Evolutionary conservation across 2,329 filamentous ascomycete genomes (phyloP), one percentile per base, ranked within the genome.

Genomic region (Sclerotinia glacialis): DNA sequence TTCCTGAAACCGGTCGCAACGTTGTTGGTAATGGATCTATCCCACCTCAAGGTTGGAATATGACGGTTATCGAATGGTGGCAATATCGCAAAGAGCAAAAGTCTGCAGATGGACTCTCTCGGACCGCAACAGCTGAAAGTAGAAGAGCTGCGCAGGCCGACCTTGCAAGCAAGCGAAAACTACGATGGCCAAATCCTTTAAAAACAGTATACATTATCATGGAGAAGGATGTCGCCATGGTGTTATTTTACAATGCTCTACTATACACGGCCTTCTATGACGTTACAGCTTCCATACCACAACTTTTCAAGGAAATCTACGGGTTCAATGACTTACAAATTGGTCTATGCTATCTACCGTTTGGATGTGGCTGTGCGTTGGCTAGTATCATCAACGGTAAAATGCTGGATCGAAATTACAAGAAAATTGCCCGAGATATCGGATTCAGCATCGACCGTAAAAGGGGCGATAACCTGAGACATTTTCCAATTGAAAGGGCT

Each of bases 371-470:
- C 1, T 83, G 82, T n/a, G 77, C 83, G 16, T 72, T 80, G 1
- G 79, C 83, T 75, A 84, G 64, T 81, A 86, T 74, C 34, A 74
- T 76, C n/a, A 83, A 85, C 68, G 89, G 91, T 6, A 77, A 77
- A 44, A 68, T 86, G 11, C 75, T 87, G 0, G 86, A 89, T 60
- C 66, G 85, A 81, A 93, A 93, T 76, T 96, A 91, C 76, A 82
- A 86, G 8, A 84, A 89, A 49, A 83, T 87, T 56, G 89, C 90
- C 1, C 81, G 79, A 59, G 81, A 82, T 42, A 79, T 88, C 21
- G 86, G 86, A 7, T 80, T 92, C 67, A 78, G 80, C 2, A 83
- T 92, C 69, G 84, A 85, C 68, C 82, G 80, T 67, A 86, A 84
- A 69, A 84, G 85, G 46, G 79, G 76, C 8, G 74, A 77, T 50